These are phyloP conservation scores for Candida anglica DNA, from an alignment of 805 yeast species.

Conservation along the genomic window DNA sequence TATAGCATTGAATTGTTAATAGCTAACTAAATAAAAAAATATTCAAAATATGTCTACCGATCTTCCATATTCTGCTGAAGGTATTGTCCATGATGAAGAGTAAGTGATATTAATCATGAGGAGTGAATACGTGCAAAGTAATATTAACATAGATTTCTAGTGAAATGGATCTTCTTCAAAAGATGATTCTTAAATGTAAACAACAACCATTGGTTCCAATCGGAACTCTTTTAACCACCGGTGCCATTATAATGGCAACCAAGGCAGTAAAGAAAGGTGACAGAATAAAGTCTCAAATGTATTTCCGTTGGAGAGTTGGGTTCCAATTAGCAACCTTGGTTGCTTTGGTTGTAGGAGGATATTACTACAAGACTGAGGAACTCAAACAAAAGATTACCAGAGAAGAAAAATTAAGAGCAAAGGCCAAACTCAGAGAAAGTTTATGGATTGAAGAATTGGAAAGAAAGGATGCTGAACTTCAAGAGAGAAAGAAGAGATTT, in stretches of 20 bases:
- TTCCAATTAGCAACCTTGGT: conserved; percentile 80
- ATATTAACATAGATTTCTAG: too few relatives aligned
- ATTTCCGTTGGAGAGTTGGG: conserved; percentile 87
- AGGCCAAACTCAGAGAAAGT: conserved; percentile 80
- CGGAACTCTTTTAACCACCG: conserved; percentile 74
- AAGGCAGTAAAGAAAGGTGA: conserved; percentile 71
- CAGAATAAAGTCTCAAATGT: conserved; percentile 70
- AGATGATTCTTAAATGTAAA: conserved; percentile 58
- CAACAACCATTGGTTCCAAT: conserved; percentile 89
- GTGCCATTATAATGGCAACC: conserved; percentile 78
- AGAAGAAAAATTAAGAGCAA: conserved; percentile 65
- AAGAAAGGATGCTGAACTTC: conserved; percentile 73
- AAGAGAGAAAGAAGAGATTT: conserved; percentile 64
- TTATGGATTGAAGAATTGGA: conserved; percentile 90
- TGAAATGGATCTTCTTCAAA: conserved; percentile 47
- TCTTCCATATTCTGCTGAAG: conserved; percentile 53
- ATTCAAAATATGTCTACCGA: too few relatives aligned
- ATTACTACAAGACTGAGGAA: conserved; percentile 53
- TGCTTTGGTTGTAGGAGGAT: conserved; percentile 80
- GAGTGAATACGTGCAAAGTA: neutral
- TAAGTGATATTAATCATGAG: conserved; percentile 25
- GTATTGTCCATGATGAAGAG: conserved; percentile 36
- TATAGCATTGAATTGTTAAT: too few relatives aligned
- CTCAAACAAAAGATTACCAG: conserved; percentile 43
- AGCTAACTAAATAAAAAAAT: too few relatives aligned